phyloP scores from a whole-genome alignment of 192 early-diverging fungal genomes.

The Coemansia sp. region DNA sequence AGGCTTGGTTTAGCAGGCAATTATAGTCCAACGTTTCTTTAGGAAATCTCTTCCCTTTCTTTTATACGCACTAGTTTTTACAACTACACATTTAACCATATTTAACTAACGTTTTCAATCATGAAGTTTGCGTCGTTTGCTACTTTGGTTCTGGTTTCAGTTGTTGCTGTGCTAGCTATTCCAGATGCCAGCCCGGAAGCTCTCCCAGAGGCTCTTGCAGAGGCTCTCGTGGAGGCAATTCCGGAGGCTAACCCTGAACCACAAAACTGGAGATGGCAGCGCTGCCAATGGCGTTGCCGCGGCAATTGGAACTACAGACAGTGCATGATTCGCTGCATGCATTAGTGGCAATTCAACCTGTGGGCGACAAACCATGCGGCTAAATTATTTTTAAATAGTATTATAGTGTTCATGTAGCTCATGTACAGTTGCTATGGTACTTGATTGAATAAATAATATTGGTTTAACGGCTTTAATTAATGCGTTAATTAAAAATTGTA shows the following conservation, averaged over 20 bases:
- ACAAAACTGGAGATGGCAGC: neutral
- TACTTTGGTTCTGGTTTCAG: neutral
- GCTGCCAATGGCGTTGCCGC: slow-evolving; percentile 15
- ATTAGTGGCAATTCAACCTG: too few species aligned
- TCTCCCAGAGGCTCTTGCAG: neutral
- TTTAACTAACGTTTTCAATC: neutral
- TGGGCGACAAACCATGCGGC: too few species aligned
- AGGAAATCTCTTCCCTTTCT: neutral
- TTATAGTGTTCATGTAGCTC: too few species aligned
- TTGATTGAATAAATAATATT: too few species aligned
- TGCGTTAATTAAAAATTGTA: too few species aligned
- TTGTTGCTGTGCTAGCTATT: neutral
- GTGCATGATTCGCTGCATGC: neutral
- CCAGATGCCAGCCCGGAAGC: neutral
- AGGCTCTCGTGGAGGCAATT: too few species aligned
- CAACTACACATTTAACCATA: too few species aligned
- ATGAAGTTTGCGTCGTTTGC: neutral
- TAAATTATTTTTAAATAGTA: too few species aligned
- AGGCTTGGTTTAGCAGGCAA: too few species aligned
- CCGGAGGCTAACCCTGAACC: neutral
- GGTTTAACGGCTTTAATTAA: too few species aligned
- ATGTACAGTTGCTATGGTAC: too few species aligned
- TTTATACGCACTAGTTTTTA: neutral
- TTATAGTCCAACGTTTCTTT: neutral
- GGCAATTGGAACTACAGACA: slow-evolving; percentile 16